phyloP scores from a whole-genome alignment of 106 monocot genomes.

The Agapanthus africanus region DNA sequence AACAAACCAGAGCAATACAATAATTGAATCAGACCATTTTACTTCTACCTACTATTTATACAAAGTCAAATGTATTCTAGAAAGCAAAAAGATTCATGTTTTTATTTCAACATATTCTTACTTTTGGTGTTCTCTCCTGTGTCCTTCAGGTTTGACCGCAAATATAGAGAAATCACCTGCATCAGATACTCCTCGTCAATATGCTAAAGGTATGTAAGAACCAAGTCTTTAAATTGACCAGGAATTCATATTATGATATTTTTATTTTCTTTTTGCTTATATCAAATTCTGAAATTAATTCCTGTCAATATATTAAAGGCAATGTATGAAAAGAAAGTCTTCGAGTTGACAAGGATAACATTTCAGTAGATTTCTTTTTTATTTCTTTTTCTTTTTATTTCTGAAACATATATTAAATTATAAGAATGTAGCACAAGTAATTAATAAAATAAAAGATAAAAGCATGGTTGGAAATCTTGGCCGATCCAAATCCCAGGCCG shows the following conservation, averaged over 20 bases:
- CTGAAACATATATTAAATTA: neutral
- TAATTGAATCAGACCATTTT: neutral
- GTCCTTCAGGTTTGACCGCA: conserved; percentile 61
- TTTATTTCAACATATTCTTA: neutral
- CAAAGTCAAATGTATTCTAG: neutral
- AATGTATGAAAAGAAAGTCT: neutral
- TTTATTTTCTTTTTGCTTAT: no score
- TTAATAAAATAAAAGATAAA: neutral
- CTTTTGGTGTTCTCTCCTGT: conserved; percentile 1
- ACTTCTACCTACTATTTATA: neutral
- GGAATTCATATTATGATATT: no score
- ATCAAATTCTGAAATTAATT: no score
- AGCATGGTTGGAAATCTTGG: no score
- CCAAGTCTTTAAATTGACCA: no score
- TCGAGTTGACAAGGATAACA: neutral
- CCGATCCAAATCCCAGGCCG: no score
- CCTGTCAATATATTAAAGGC: neutral
- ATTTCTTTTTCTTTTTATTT: no score
- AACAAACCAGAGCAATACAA: no score
- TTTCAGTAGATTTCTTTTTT: neutral
- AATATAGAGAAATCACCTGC: conserved; percentile 87
- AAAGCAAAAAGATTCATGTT: neutral
- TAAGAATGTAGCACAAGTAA: neutral
- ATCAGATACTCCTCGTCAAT: no score
- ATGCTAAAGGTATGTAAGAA: no score